Percentiles rank a stretch among this genome's conserved stretches.
Evolutionary conservation across 2,329 filamentous ascomycete genomes (phyloP).

Genomic region (Scorias spongiosa): DNA sequence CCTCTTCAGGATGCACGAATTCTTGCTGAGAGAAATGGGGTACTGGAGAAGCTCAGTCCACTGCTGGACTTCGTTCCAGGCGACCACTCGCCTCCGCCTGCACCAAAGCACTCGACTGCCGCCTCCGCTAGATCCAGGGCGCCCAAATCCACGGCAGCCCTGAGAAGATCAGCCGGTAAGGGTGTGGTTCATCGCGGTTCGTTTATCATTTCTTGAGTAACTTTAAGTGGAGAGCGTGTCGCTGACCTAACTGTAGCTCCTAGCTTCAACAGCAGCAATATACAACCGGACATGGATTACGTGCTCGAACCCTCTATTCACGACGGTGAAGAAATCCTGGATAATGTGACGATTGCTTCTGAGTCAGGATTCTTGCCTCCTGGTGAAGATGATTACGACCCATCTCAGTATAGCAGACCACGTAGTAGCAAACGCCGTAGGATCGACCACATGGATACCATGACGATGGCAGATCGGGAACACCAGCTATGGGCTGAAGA

Average conservation of each 20-base stretch:
- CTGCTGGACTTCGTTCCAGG: conserved; percentile 86
- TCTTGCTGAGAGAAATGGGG: conserved; percentile 74
- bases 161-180: conserved; percentile 9
- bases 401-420: conserved; percentile 45
- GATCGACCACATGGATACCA: conserved; percentile 17
- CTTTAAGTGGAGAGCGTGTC: too few relatives aligned
- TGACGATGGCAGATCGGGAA: conserved; percentile 56
- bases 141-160: conserved; percentile 33
- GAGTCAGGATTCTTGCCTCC: conserved; percentile 51
- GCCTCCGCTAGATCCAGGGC: conserved; percentile 64
- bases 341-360: conserved; percentile 69
- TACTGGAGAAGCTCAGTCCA: conserved; percentile 65
- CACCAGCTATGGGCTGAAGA: conserved; percentile 87
- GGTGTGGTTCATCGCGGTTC: background rate
- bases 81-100: conserved; percentile 76
- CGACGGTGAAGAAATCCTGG: conserved; percentile 50
- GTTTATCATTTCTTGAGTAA: conserved; percentile 3
- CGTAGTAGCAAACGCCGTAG: conserved; percentile 63
- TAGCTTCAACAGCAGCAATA: background rate
- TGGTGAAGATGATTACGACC: conserved; percentile 53
- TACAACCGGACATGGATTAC: background rate
- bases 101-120: conserved; percentile 69
- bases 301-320: conserved; percentile 1
- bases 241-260: background rate
- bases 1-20: conserved; percentile 66